A percentile compares a stretch with the other conserved stretches of the same genome.
These are phyloP conservation scores for Cercospora sp. DNA, from an alignment of 2,329 filamentous ascomycete species.

Conservation along the genomic window DNA sequence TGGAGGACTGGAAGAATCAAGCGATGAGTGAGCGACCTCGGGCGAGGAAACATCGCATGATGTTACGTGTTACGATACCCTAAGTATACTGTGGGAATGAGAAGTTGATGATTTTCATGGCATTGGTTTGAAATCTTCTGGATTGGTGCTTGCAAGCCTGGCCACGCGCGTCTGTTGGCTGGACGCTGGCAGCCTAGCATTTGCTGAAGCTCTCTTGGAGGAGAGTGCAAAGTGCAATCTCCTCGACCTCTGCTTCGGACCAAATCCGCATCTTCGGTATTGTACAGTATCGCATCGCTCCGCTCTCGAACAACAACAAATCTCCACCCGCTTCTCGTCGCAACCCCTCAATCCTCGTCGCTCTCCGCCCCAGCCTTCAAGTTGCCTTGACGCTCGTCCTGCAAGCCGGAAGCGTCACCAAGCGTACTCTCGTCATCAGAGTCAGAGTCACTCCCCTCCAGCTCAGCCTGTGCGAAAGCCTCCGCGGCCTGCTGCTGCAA, in stretches of 20 bases:
- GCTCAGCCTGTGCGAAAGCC: conserved; percentile 26
- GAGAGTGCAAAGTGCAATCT: not conserved
- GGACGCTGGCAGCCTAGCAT: not conserved
- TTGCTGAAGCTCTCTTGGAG: not conserved
- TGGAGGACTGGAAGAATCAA: not conserved
- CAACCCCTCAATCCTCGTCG: conserved; percentile 20
- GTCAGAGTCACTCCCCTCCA: conserved; percentile 17
- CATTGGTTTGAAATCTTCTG: not conserved
- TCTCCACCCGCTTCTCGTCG: not conserved
- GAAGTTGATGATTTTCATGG: not conserved
- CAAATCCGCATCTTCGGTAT: not conserved
- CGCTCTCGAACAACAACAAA: not conserved
- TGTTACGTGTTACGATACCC: not conserved
- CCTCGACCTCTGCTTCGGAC: not conserved
- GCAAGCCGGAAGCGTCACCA: conserved; percentile 22
- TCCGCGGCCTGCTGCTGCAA: conserved; percentile 19
- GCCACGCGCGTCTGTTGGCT: not conserved
- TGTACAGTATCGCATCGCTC: not conserved
- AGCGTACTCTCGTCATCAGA: conserved; percentile 24
- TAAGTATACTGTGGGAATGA: not conserved
- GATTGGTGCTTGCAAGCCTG: not conserved
- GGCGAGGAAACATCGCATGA: not conserved
- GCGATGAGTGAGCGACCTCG: not conserved
- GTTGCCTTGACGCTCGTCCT: conserved; percentile 21
- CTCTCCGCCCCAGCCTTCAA: conserved; percentile 15